Percentiles rank a stretch among this genome's conserved stretches.
phyloP scores from a whole-genome alignment of 495 filamentous ascomycete genomes.

The Friedmanniomyces endolithicus region DNA sequence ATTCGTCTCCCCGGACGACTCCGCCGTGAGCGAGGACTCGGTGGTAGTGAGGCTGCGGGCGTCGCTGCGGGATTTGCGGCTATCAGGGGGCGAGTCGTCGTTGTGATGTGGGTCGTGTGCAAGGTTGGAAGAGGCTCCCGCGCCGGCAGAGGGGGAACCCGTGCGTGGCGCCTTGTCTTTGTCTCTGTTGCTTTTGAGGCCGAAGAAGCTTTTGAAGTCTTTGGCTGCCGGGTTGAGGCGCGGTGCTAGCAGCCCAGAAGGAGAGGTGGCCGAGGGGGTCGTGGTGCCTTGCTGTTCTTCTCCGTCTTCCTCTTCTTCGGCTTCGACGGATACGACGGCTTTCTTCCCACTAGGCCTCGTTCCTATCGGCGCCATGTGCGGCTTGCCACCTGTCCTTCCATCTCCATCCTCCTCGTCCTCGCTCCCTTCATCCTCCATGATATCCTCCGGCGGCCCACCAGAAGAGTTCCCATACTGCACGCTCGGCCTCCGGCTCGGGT shows the following conservation, averaged over 20 bases:
- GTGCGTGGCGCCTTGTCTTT: conserved; percentile 21
- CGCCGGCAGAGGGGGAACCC: background rate
- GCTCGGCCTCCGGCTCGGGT: conserved; percentile 30
- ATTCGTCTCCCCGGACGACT: conserved; percentile 5
- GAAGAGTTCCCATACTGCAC: conserved; percentile 27
- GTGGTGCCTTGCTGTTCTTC: background rate
- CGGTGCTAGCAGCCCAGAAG: background rate
- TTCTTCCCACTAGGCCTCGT: conserved; percentile 23
- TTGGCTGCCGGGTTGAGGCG: conserved; percentile 31
- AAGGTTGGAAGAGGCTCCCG: too few species aligned
- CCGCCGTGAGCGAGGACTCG: conserved; percentile 22
- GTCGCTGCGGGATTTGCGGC: conserved; percentile 25
- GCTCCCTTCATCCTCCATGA: conserved; percentile 23
- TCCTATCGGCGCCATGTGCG: conserved; percentile 30
- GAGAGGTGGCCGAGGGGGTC: background rate
- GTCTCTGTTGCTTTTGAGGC: conserved; percentile 20
- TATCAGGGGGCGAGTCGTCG: conserved; percentile 23
- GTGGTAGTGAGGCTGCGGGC: conserved; percentile 26
- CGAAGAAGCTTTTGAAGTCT: conserved; percentile 30
- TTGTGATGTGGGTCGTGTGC: too few species aligned
- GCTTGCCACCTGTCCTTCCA: background rate
- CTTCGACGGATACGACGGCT: background rate
- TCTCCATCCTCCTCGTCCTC: conserved; percentile 15
- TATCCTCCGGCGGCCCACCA: conserved; percentile 22
- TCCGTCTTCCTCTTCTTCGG: background rate